phyloP scores from a whole-genome alignment of 345 rosid genomes.

The Cardiospermum halicacabum region DNA sequence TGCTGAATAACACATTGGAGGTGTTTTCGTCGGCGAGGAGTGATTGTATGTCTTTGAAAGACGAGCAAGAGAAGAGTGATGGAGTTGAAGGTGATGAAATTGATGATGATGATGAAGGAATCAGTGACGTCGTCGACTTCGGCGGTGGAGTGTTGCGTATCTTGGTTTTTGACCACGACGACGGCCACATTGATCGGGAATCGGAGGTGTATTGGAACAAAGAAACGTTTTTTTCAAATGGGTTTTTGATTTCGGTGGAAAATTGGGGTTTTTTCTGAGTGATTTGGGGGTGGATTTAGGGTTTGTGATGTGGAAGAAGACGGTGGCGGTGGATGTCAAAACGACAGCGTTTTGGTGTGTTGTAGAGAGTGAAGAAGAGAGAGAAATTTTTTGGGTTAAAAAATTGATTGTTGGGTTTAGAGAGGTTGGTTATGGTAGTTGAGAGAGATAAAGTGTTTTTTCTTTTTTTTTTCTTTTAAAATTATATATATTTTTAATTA shows the following conservation, averaged over 20 bases:
- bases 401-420: neutral
- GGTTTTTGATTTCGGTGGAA: neutral
- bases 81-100: constrained; percentile 20
- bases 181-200: constrained; percentile 76
- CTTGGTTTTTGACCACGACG: constrained; percentile 65
- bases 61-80: constrained; percentile 41
- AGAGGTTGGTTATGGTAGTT: constrained; percentile 32
- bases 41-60: constrained; percentile 66
- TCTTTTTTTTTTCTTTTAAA: neutral
- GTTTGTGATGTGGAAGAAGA: neutral
- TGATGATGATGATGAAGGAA: constrained; percentile 21
- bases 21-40: constrained; percentile 41
- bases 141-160: constrained; percentile 28
- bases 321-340: neutral
- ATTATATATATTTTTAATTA: neutral
- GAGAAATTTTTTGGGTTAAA: neutral
- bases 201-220: neutral
- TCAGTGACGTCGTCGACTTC: constrained; percentile 14
- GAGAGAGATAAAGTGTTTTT: constrained; percentile 8
- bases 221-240: neutral
- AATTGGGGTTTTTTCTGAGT: neutral
- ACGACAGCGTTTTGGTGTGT: constrained; percentile 11
- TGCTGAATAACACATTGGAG: neutral
- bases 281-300: neutral
- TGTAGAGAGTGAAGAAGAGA: neutral